Evolutionary conservation across 169 alveolate genomes (phyloP).

Genomic region (Cryptosporidium felis): DNA sequence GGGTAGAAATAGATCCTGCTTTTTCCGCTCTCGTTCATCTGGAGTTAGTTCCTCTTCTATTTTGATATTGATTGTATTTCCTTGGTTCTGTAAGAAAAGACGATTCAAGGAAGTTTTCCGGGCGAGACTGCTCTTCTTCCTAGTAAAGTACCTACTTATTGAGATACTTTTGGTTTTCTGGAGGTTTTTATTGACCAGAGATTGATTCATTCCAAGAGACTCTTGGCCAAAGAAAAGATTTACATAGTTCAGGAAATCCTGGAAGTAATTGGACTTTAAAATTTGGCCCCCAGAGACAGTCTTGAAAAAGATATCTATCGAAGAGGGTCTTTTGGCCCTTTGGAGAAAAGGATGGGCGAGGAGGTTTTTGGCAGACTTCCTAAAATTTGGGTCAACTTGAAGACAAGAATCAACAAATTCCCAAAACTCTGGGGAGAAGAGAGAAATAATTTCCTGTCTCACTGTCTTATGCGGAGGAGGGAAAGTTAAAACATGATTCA

Average conservation of each 20-base stretch:
- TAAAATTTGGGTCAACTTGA: conserved; percentile 79
- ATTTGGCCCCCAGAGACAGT: background rate
- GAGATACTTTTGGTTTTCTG: background rate
- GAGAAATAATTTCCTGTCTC: background rate
- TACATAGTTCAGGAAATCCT: background rate
- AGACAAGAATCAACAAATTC: conserved; percentile 82
- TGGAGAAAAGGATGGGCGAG: conserved; percentile 18
- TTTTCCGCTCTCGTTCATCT: too few species aligned
- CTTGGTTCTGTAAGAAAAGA: too few species aligned
- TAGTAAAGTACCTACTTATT: conserved; percentile 28
- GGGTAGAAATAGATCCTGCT: too few species aligned
- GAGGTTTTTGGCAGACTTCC: conserved; percentile 59
- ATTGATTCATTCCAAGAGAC: too few species aligned
- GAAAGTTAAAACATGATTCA: background rate
- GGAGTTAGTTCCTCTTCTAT: too few species aligned
- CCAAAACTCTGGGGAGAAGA: conserved; percentile 81
- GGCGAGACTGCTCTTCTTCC: conserved; percentile 5
- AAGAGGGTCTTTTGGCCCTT: background rate
- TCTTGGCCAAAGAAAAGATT: background rate
- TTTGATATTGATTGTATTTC: too few species aligned
- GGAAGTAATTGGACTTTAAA: background rate
- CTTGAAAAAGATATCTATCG: background rate
- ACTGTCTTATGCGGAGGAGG: conserved; percentile 62
- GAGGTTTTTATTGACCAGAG: background rate
- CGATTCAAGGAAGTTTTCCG: too few species aligned